phyloP scores from a whole-genome alignment of 306 rosid species.

The Cicer yamashitae region DNA sequence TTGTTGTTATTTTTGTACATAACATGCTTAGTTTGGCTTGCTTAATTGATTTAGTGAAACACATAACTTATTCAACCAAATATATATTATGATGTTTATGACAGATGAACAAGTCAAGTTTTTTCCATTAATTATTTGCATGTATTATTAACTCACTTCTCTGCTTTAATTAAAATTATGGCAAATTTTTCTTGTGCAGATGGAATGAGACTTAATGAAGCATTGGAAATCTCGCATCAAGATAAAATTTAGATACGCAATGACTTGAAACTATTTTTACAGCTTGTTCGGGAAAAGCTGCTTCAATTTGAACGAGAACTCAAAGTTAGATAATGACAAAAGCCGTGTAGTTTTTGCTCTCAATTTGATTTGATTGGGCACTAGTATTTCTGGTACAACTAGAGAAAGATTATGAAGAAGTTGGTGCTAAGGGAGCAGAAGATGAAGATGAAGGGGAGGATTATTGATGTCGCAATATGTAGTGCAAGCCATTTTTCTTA shows the following conservation, averaged over 20 bases:
- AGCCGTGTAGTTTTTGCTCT: slow-evolving; percentile 20
- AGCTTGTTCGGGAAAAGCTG: slow-evolving; percentile 75
- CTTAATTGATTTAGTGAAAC: background rate
- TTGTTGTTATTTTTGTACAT: slow-evolving; percentile 1
- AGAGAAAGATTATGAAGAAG: no score
- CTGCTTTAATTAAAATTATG: background rate
- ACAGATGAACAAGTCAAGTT: background rate
- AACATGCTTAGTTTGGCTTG: background rate
- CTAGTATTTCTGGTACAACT: slow-evolving; percentile 26
- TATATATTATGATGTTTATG: background rate
- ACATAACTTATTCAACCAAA: background rate
- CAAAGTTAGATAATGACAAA: slow-evolving; percentile 55
- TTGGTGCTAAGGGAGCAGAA: no score
- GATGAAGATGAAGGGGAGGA: no score
- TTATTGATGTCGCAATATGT: no score
- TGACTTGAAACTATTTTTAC: slow-evolving; percentile 70
- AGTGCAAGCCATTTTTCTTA: no score
- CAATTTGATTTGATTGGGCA: slow-evolving; percentile 29
- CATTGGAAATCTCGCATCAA: slow-evolving; percentile 55
- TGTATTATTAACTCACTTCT: no score
- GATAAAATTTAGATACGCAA: slow-evolving; percentile 56
- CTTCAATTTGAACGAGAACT: slow-evolving; percentile 80
- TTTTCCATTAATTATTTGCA: background rate
- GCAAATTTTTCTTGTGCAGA: slow-evolving; percentile 45
- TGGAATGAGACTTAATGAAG: slow-evolving; percentile 71